phyloP scores from a whole-genome alignment of 2,329 filamentous ascomycete genomes.

The Chaetomium sp. region DNA sequence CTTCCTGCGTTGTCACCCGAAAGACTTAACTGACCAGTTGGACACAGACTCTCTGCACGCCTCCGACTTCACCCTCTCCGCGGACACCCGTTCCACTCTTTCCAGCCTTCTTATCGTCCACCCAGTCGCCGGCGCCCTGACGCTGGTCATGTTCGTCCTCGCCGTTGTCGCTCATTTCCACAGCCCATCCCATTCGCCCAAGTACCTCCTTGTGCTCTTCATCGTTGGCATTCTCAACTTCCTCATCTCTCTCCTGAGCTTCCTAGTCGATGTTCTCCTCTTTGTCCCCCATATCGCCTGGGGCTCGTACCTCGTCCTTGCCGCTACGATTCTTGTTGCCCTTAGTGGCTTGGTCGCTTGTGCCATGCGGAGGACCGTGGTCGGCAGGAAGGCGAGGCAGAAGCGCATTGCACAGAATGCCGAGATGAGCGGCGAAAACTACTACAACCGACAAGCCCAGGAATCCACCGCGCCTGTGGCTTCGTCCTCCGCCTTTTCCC shows the following conservation, averaged over 20 bases:
- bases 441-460: conserved; percentile 65
- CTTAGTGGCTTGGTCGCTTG: conserved; percentile 81
- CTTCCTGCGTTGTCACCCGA: conserved; percentile 29
- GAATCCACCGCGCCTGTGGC: conserved; percentile 36
- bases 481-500: conserved; percentile 36
- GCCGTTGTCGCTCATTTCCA: conserved; percentile 80
- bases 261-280: conserved; percentile 86
- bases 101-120: conserved; percentile 88
- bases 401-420: conserved; percentile 88
- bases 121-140: conserved; percentile 80
- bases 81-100: conserved; percentile 53
- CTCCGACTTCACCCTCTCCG: conserved; percentile 50
- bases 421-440: conserved; percentile 94
- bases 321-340: conserved; percentile 77
- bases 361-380: conserved; percentile 87
- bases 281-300: conserved; percentile 92
- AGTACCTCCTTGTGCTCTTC: conserved; percentile 77
- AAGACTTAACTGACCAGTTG: not conserved
- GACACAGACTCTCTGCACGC: conserved; percentile 24
- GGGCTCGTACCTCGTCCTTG: conserved; percentile 91
- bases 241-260: conserved; percentile 75
- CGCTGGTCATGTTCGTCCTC: conserved; percentile 75
- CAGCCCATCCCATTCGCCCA: conserved; percentile 78
- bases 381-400: conserved; percentile 88
- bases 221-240: conserved; percentile 83